Evolutionary conservation across 148 eudicot species (phyloP).

Genomic region (Amaranthus hypochondriacus): DNA sequence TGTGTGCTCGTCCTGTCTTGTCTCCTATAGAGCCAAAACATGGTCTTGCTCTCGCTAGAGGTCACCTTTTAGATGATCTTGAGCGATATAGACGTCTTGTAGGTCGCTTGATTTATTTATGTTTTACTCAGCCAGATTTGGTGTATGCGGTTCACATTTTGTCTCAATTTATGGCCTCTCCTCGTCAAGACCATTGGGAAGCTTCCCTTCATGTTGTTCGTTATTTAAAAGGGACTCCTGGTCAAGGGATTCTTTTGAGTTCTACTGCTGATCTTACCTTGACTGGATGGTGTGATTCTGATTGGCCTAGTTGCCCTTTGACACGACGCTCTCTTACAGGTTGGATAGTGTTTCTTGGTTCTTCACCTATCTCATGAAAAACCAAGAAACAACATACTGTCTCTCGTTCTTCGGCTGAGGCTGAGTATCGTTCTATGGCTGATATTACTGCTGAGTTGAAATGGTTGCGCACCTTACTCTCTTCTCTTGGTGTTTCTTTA

Average conservation of each 20-base stretch:
- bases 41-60: no score
- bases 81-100: no score
- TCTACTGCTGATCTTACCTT: background rate
- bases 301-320: background rate
- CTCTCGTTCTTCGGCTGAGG: background rate
- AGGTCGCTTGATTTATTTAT: no score
- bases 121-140: background rate
- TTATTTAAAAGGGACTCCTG: background rate
- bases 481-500: no score
- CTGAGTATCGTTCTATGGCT: conserved; percentile 1
- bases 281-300: background rate
- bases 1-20: background rate
- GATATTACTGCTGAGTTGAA: background rate
- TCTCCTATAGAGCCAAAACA: no score
- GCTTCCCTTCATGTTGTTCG: background rate
- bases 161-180: background rate
- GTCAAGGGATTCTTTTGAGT: background rate
- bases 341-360: background rate
- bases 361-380: background rate
- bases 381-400: background rate
- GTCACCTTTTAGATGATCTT: no score
- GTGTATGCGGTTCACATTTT: background rate
- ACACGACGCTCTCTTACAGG: background rate
- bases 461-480: no score
- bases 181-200: background rate